Percentiles rank a stretch among this genome's conserved stretches.
Evolutionary conservation across 139 green algal species (phyloP).

Genomic region (Asterochloris sp.): DNA sequence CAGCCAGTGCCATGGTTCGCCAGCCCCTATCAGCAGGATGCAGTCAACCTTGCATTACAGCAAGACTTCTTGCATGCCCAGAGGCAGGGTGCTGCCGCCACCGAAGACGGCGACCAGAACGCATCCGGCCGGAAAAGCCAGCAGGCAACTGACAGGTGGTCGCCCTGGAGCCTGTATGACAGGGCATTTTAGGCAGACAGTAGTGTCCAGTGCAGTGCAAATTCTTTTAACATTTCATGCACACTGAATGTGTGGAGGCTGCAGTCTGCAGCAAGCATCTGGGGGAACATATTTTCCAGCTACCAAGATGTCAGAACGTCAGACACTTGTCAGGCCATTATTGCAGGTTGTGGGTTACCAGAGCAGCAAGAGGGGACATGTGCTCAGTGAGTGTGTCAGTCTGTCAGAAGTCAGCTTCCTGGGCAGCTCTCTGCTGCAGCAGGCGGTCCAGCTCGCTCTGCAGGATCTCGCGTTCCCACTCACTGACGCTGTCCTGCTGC

Average conservation of each 20-base stretch:
- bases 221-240: too few relatives aligned
- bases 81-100: too few relatives aligned
- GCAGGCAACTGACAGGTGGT: too few relatives aligned
- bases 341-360: neutral
- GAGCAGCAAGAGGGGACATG: neutral
- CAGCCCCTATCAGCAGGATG: too few relatives aligned
- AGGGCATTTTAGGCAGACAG: too few relatives aligned
- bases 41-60: too few relatives aligned
- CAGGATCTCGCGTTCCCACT: slow-evolving; percentile 12
- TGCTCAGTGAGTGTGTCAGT: neutral
- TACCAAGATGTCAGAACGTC: neutral
- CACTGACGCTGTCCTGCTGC: neutral
- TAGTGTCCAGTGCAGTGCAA: too few relatives aligned
- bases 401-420: neutral
- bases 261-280: neutral
- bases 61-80: too few relatives aligned
- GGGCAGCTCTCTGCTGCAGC: neutral
- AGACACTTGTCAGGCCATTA: neutral
- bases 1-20: too few relatives aligned
- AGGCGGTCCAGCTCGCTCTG: slow-evolving; percentile 10
- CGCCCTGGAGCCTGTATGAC: too few relatives aligned
- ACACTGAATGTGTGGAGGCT: neutral
- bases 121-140: too few relatives aligned
- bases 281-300: neutral
- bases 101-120: too few relatives aligned